These are phyloP conservation scores for Pistacia integerrima DNA, from an alignment of 345 rosid genomes.

Conservation along the genomic window DNA sequence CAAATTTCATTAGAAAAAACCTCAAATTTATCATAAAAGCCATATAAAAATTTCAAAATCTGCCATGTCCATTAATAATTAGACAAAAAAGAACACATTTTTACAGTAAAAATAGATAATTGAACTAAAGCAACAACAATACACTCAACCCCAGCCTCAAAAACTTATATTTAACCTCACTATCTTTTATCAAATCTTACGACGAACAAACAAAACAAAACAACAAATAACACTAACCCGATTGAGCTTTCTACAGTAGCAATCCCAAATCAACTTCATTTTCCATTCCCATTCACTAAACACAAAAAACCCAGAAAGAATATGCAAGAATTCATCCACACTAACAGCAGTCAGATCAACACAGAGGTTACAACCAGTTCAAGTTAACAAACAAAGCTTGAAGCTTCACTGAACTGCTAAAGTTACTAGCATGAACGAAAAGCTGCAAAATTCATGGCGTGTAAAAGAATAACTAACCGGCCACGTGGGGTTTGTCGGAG, in stretches of 20 bases:
- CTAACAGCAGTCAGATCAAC: neutral
- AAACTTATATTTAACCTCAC: neutral
- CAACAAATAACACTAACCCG: neutral
- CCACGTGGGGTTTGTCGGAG: constrained; percentile 30
- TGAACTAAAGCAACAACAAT: neutral
- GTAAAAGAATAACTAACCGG: constrained; percentile 37
- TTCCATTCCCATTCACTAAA: neutral
- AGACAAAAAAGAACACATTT: neutral
- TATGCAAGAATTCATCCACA: neutral
- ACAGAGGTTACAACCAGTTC: neutral
- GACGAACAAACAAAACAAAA: neutral
- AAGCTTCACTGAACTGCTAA: neutral
- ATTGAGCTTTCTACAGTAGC: neutral
- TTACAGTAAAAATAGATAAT: neutral
- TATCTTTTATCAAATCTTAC: neutral
- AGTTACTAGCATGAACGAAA: constrained; percentile 6
- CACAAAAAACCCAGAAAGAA: neutral
- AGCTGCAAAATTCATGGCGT: constrained; percentile 11
- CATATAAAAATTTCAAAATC: neutral
- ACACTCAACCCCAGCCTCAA: neutral
- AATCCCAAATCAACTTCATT: neutral
- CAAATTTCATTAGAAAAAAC: neutral
- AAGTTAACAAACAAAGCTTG: neutral
- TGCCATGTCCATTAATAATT: neutral
- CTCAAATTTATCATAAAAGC: neutral